These are phyloP conservation scores for Fusarium incarnatum DNA, from an alignment of 2,329 filamentous ascomycete species.

Conservation along the genomic window DNA sequence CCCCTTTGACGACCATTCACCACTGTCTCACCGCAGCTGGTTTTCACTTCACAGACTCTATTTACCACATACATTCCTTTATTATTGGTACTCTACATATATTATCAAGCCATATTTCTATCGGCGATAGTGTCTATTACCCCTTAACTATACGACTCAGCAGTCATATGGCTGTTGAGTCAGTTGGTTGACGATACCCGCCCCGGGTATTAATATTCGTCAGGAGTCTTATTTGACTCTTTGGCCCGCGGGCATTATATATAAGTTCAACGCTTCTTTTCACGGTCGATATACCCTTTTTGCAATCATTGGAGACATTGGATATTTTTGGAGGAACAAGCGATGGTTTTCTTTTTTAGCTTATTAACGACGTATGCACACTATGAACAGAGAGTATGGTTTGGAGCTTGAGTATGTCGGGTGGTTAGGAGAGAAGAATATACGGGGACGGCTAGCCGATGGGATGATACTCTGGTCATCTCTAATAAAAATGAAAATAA, in stretches of 20 bases:
- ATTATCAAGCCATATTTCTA: slow-evolving; percentile 45
- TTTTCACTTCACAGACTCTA: slow-evolving; percentile 41
- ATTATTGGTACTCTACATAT: slow-evolving; percentile 46
- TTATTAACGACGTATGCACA: slow-evolving; percentile 48
- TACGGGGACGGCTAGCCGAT: slow-evolving; percentile 22
- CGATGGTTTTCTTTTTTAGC: slow-evolving; percentile 41
- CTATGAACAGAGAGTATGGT: slow-evolving; percentile 35
- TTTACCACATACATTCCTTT: slow-evolving; percentile 37
- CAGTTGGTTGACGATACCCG: slow-evolving; percentile 31
- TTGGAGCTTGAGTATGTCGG: slow-evolving; percentile 24
- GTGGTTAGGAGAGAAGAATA: slow-evolving; percentile 11
- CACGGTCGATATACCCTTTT: slow-evolving; percentile 50
- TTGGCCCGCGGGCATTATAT: slow-evolving; percentile 43
- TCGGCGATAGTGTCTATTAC: slow-evolving; percentile 53
- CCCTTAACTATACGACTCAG: slow-evolving; percentile 23
- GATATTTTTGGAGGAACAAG: slow-evolving; percentile 43
- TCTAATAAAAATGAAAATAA: slow-evolving; percentile 35
- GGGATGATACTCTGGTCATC: slow-evolving; percentile 33
- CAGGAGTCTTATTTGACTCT: slow-evolving; percentile 18
- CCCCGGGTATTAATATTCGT: slow-evolving; percentile 35
- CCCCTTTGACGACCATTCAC: slow-evolving; percentile 18
- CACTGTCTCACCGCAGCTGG: slow-evolving; percentile 37
- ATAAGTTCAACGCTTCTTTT: slow-evolving; percentile 47
- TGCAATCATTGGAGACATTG: slow-evolving; percentile 40
- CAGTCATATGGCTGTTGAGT: slow-evolving; percentile 5